Evolutionary conservation across 2,329 filamentous ascomycete genomes (phyloP).

Genomic region (Pyricularia pennisetigena): DNA sequence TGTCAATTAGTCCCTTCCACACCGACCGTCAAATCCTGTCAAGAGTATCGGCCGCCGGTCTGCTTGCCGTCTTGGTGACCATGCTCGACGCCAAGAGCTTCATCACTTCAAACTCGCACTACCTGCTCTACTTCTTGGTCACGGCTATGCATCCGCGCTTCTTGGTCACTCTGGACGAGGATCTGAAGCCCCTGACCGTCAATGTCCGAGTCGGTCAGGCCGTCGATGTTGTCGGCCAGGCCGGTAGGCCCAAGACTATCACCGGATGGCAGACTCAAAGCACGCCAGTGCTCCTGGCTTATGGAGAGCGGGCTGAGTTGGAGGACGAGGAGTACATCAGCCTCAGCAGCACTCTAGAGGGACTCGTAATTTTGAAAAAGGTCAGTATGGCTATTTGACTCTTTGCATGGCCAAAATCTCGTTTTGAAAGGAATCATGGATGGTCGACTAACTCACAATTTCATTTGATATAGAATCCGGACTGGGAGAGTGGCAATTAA

Average conservation of each 20-base stretch:
- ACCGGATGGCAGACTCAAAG: constrained; percentile 99
- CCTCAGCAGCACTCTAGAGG: constrained; percentile 83
- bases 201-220: constrained; percentile 97
- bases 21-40: constrained; percentile 95
- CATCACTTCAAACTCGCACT: constrained; percentile 60
- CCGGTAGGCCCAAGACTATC: constrained; percentile 95
- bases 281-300: constrained; percentile 90
- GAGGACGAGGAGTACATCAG: constrained; percentile 97
- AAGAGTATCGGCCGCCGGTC: constrained; percentile 76
- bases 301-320: constrained; percentile 90
- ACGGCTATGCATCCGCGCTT: constrained; percentile 96
- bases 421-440: neutral
- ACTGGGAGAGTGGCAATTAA: constrained; percentile 43
- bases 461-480: constrained; percentile 35
- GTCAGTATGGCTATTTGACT: constrained; percentile 37
- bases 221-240: constrained; percentile 95
- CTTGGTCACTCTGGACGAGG: constrained; percentile 90
- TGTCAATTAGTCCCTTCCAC: constrained; percentile 97
- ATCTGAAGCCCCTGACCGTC: constrained; percentile 85
- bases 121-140: constrained; percentile 93
- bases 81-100: constrained; percentile 94
- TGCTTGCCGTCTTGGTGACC: constrained; percentile 82
- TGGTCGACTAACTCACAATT: constrained; percentile 1
- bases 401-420: neutral
- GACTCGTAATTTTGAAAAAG: constrained; percentile 93